phyloP scores from a whole-genome alignment of 2,329 filamentous ascomycete species.

The Trichophyton rubrum region DNA sequence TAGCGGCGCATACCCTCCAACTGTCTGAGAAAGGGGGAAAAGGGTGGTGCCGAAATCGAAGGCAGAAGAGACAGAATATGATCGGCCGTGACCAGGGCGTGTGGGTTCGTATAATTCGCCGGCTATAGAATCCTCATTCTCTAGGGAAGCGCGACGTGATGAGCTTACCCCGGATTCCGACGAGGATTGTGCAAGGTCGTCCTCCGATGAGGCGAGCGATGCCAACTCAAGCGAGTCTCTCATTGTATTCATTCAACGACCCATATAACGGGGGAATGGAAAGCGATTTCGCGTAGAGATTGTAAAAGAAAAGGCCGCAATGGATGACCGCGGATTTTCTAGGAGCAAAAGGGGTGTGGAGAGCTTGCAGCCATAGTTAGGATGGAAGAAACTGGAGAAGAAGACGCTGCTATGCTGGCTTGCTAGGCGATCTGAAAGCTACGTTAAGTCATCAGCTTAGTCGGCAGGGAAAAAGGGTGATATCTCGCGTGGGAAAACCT shows the following conservation, averaged over 20 bases:
- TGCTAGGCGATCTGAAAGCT: neutral
- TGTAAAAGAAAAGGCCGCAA: neutral
- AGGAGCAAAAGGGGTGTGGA: neutral
- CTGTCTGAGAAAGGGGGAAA: slow-evolving; percentile 78
- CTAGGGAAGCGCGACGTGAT: slow-evolving; percentile 80
- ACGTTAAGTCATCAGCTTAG: neutral
- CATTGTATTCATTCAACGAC: neutral
- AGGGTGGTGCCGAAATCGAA: slow-evolving; percentile 93
- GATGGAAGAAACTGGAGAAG: neutral
- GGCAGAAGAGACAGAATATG: slow-evolving; percentile 80
- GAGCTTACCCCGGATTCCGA: slow-evolving; percentile 76
- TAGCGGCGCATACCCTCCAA: slow-evolving; percentile 71
- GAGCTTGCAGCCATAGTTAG: neutral
- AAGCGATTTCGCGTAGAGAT: neutral
- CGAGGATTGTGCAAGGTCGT: slow-evolving; percentile 51
- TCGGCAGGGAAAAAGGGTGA: too few relatives aligned
- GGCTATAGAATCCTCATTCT: slow-evolving; percentile 67
- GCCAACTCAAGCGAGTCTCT: slow-evolving; percentile 95
- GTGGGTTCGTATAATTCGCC: slow-evolving; percentile 37
- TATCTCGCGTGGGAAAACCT: neutral
- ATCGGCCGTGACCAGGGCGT: slow-evolving; percentile 45
- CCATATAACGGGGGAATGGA: neutral
- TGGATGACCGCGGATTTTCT: neutral
- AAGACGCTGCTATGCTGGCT: neutral
- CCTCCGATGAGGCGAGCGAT: slow-evolving; percentile 73